A percentile compares a stretch with the other conserved stretches of the same genome.
phyloP scores from a whole-genome alignment of 352 stramenopile genomes.

The Phytophthora cryptogea region DNA sequence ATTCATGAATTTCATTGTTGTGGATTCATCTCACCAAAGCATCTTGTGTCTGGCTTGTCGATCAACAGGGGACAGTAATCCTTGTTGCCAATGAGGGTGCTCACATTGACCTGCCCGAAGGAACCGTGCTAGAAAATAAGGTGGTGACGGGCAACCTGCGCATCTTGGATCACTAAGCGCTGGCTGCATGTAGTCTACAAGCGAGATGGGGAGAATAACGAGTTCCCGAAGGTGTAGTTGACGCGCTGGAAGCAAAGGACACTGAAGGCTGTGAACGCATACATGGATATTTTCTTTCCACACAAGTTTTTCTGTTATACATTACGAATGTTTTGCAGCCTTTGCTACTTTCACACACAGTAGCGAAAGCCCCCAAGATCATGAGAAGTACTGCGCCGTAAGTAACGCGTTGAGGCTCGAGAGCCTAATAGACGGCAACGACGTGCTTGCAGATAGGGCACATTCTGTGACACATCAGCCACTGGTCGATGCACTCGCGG shows the following conservation, averaged over 20 bases:
- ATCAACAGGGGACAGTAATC: constrained; percentile 92
- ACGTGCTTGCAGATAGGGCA: constrained; percentile 90
- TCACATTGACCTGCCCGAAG: constrained; percentile 93
- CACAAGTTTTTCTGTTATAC: constrained; percentile 29
- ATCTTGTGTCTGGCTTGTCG: constrained; percentile 1
- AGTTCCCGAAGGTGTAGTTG: constrained; percentile 11
- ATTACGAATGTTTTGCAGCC: constrained; percentile 18
- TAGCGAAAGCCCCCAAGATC: constrained; percentile 15
- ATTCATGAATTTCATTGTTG: not conserved
- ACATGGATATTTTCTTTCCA: constrained; percentile 27
- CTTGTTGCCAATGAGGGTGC: constrained; percentile 94
- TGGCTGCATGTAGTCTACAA: not conserved
- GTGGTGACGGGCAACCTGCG: constrained; percentile 94
- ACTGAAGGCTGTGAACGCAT: constrained; percentile 26
- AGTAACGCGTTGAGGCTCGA: not conserved
- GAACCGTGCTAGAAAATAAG: constrained; percentile 94
- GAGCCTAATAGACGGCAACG: constrained; percentile 68
- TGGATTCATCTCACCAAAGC: constrained; percentile 4
- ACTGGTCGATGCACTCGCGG: constrained; percentile 90
- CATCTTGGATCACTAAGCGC: constrained; percentile 91
- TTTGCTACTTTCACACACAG: constrained; percentile 5
- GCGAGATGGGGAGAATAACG: constrained; percentile 4
- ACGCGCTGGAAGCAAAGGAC: constrained; percentile 18
- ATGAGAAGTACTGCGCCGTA: constrained; percentile 13
- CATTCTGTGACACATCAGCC: constrained; percentile 84